Base-by-base conservation (phyloP, 2,329 filamentous ascomycete species). In the Ascochyta lentis region DNA sequence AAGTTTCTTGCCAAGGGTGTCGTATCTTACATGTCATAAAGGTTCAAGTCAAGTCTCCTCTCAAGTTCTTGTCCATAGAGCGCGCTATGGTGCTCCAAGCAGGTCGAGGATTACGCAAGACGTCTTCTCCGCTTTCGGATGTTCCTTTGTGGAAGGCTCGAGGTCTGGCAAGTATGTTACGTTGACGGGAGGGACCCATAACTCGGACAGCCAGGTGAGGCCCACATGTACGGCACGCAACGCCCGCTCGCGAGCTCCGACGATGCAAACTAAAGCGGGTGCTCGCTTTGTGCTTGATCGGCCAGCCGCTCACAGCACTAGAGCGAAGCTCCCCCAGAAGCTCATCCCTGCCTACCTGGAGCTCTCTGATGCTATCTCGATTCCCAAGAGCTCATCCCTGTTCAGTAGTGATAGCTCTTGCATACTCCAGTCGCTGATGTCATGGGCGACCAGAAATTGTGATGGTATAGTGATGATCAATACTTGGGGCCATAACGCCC, bases 231-330 rank as follows among this genome's bases (percentile, higher is more conserved):
- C 31, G 9, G n/a, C 40, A 23, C 26, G 41, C 35, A 54, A 31
- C 37, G 33, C 19, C 31, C 39, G 4, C 19, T 41, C 26, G 37
- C 24, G 39, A 52, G 39, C 33, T 47, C 31, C 41, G 10, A 33
- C 26, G 34, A 19, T 15, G 5, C 29, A 31, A 23, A 9, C 22
- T 9, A 26, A n/a, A n/a, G 31, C 6, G n/a, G 51, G 27, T 31
- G 19, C 49, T 42, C 9, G 24, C 26, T 35, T 19, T 16, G 29
- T 54, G 58, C 54, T 55, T 54, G 58, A 56, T 63, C 60, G 50
- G 27, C 52, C 37, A 41, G 42, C 46, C 12, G 24, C 22, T 22
- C 49, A 46, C 54, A 50, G 42, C 22, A 31, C 33, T 59, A 44
- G 40, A 42, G 24, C 19, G 19, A 19, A 48, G 31, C 41, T 49